Base-by-base conservation (phyloP, 2,329 filamentous ascomycete genomes). In the Thyridium curvatum region DNA sequence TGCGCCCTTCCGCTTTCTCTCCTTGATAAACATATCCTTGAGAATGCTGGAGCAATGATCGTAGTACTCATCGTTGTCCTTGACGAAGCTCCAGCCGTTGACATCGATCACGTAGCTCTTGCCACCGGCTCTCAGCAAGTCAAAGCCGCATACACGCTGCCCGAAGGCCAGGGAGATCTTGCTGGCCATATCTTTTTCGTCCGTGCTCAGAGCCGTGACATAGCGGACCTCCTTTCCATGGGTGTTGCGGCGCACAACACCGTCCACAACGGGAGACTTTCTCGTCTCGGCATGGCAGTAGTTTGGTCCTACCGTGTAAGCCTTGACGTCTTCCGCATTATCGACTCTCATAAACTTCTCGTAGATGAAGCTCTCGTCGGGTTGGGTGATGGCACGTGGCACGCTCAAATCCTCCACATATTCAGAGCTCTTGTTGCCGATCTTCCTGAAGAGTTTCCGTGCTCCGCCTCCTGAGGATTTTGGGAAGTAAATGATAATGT, bases 21-120 rank as follows among this genome's bases (percentile, higher is more conserved):
- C 91, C 46, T 79, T 79, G 46, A 94, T 71, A 49, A 98, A 97
- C 56, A 94, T 86, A 7, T 93, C 83, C 54, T 82, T 86, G 37
- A 98, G 68, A 35, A 97, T 95, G 43, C 72, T 82, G 16, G 93
- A 81, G 50, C 84, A 93, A 54, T 88, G 87, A 54, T 97, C 86
- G 59, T 98, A 98, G 61, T 98, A 98, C 44, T 94, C 90, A 46
- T 96, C 91, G 53, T 98, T 98, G 60, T 98, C 94, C 60, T 98
- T 98, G 60, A 98, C 93, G 54, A 98, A 98, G 56, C 91, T 97
- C 94, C 94, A 98, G 12, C 93, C 93, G 59, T 98, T 98, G 51
- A 98, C 93, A 53, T 98, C 93, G 49, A 98, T 98, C 35, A 98
- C 93, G 62, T 88, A 98, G 58, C 91, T 97, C 59, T 87, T 87